Base-by-base conservation (phyloP, 805 yeast species). In the Suhomyces tanzawaensis region DNA sequence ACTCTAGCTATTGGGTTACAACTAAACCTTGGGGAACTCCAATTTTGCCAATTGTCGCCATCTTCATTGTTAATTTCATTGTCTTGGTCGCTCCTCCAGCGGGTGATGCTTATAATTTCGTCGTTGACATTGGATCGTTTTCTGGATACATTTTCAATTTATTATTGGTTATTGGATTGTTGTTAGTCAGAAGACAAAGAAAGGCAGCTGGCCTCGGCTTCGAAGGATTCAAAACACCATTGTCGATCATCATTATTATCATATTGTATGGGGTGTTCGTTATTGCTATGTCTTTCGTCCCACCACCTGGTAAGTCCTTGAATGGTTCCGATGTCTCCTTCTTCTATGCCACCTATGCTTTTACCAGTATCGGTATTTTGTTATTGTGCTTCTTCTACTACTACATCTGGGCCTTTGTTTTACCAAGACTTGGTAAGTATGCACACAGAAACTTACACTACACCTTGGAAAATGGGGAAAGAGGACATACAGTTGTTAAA, bases 331-430 rank as follows among this genome's bases (percentile, higher is more conserved):
- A 69, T 44, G 71, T 66, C 16, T 53, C 68, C 4, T 69, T 69
- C 47, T 67, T 69, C 47, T 69, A 69, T 45, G 65, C 67, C 13
- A 60, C 72, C 0, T 67, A 69, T 44, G 66, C 72, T n/a, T 44
- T 67, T 13, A 55, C 62, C 12, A 58, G 68, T 3, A 47, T 67
- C 37, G 71, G 71, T 1, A 34, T 69, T 3, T 39, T 68, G 16
- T 24, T 39, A 3, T 33, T 60, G 3, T 68, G 72, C 49, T 48
- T 55, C 19, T 38, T 32, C 6, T 69, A 69, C 41, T 69, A 67
- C 44, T 44, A 46, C 34, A 40, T 66, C 6, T 69, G 72, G 74
- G 56, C 60, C 2, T 51, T 43, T 15, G 33, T 66, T 7, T 53
- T 66, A 26, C 73, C 73, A 19, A 54, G 42, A 18, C 4, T 59